These are phyloP conservation scores for Moesziomyces sp. DNA, from an alignment of 1,284 basidiomycete species.

Conservation along the genomic window DNA sequence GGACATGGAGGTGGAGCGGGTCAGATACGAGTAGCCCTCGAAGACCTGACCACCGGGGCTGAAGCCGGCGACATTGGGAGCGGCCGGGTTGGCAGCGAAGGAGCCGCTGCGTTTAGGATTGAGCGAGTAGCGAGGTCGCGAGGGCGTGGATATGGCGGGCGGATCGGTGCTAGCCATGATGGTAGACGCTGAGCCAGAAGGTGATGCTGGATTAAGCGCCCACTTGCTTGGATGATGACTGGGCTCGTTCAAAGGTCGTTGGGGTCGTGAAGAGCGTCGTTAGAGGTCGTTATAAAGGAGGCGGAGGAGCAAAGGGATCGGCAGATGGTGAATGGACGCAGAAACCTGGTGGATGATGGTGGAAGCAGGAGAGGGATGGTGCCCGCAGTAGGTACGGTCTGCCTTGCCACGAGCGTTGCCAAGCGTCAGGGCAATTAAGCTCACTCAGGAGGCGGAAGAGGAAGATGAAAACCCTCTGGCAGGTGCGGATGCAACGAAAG, in stretches of 20 bases:
- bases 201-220: background rate
- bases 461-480: background rate
- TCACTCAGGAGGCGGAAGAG: conserved; percentile 6
- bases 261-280: conserved; percentile 5
- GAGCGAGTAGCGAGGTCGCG: conserved; percentile 36
- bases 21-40: conserved; percentile 60
- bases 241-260: conserved; percentile 1
- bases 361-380: background rate
- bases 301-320: conserved; percentile 1
- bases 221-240: background rate
- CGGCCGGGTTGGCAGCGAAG: conserved; percentile 10
- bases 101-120: conserved; percentile 25
- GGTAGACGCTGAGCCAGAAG: background rate
- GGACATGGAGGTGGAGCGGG: conserved; percentile 51
- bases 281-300: conserved; percentile 19
- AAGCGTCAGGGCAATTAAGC: conserved; percentile 2
- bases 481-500: background rate
- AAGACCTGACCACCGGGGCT: conserved; percentile 57
- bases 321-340: conserved; percentile 1
- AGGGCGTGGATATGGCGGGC: conserved; percentile 43
- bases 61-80: conserved; percentile 52
- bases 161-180: conserved; percentile 30
- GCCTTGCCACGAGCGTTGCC: background rate
- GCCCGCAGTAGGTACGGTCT: background rate
- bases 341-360: conserved; percentile 4